Evolutionary conservation across 2,329 filamentous ascomycete genomes (phyloP).

Genomic region (Orbilia quercus): DNA sequence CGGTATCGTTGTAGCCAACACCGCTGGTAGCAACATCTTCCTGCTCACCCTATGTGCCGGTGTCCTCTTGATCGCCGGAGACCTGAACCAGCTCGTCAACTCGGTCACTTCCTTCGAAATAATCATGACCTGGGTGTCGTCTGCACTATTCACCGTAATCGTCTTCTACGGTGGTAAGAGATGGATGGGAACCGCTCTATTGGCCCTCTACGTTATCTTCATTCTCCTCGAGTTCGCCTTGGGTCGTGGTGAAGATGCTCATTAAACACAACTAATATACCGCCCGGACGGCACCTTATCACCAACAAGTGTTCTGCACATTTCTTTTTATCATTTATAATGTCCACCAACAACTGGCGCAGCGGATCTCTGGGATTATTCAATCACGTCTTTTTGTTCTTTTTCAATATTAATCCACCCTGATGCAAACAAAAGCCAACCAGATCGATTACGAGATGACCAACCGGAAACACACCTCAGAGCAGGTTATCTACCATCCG

Average conservation of each 20-base stretch:
- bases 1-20: conserved; percentile 68
- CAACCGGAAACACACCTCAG: conserved; percentile 29
- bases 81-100: conserved; percentile 58
- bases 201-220: conserved; percentile 61
- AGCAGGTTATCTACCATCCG: neutral
- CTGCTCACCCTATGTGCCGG: conserved; percentile 68
- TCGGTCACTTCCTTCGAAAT: conserved; percentile 61
- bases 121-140: conserved; percentile 60
- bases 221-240: conserved; percentile 55
- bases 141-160: conserved; percentile 60
- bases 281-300: no score
- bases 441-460: conserved; percentile 55
- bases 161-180: conserved; percentile 61
- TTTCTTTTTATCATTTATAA: conserved; percentile 8
- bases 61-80: conserved; percentile 62
- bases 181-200: conserved; percentile 62
- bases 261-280: conserved; percentile 9
- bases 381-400: conserved; percentile 30
- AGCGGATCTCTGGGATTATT: conserved; percentile 53
- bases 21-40: conserved; percentile 70
- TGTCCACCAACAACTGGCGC: conserved; percentile 32
- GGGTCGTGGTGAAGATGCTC: conserved; percentile 39
- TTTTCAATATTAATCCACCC: no score
- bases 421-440: conserved; percentile 18
- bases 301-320: neutral